phyloP scores from a whole-genome alignment of 768 basidiomycete species.

The Rubroboletus satanas region DNA sequence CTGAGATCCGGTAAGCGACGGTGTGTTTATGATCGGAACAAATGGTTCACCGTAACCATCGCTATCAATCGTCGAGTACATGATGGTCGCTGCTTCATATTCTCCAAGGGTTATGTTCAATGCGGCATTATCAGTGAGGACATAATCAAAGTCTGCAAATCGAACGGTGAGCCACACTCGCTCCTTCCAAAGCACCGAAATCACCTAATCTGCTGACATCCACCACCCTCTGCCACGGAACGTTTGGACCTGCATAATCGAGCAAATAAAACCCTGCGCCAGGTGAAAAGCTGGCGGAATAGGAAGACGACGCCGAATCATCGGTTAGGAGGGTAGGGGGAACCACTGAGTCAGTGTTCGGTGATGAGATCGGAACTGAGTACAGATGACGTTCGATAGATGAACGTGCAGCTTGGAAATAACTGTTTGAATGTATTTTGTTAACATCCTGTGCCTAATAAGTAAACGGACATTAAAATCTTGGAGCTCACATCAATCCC shows the following conservation, averaged over 20 bases:
- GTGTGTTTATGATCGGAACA: conserved; percentile 13
- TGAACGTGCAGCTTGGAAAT: conserved; percentile 84
- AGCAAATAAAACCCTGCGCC: conserved; percentile 80
- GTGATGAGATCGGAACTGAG: conserved; percentile 66
- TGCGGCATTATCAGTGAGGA: conserved; percentile 65
- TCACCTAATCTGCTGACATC: conserved; percentile 46
- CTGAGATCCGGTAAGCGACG: conserved; percentile 39
- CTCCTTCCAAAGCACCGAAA: conserved; percentile 13
- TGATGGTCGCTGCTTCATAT: conserved; percentile 70
- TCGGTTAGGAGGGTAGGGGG: conserved; percentile 54
- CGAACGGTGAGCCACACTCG: neutral
- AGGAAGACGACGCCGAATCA: conserved; percentile 48
- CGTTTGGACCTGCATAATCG: conserved; percentile 71
- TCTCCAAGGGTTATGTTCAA: conserved; percentile 60
- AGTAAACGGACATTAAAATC: conserved; percentile 31
- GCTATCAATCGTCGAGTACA: conserved; percentile 66
- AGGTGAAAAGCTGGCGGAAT: conserved; percentile 76
- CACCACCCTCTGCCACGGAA: conserved; percentile 85
- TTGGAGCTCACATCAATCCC: conserved; percentile 61
- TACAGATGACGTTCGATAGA: conserved; percentile 84
- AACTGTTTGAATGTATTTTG: conserved; percentile 45
- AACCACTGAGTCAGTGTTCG: conserved; percentile 28
- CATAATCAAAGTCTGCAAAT: conserved; percentile 53
- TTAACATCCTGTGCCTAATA: conserved; percentile 20
- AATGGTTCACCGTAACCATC: conserved; percentile 68